Conservation (phyloP, 2,329 filamentous ascomycete genomes). For the Colletotrichum magnum region DNA sequence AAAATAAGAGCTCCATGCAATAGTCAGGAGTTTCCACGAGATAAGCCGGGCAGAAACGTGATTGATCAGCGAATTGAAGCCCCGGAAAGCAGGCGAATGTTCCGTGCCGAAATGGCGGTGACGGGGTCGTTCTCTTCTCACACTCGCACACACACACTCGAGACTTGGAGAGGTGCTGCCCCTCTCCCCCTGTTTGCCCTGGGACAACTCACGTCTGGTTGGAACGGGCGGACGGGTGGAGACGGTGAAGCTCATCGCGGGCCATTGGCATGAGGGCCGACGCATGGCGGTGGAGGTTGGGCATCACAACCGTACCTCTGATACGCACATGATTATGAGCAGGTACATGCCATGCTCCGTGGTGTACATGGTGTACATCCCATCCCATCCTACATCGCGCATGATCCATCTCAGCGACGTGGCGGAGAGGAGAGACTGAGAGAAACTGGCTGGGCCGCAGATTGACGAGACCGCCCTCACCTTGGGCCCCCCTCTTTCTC, state of each 20-base stretch:
- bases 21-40: slow-evolving; percentile 17
- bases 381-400: slow-evolving; percentile 22
- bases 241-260: slow-evolving; percentile 24
- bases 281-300: slow-evolving; percentile 42
- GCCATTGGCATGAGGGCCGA: slow-evolving; percentile 36
- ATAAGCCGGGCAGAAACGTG: slow-evolving; percentile 2
- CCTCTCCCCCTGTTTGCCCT: slow-evolving; percentile 16
- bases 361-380: background rate
- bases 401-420: slow-evolving; percentile 40
- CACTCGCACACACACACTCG: slow-evolving; percentile 26
- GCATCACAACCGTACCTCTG: slow-evolving; percentile 21
- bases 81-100: slow-evolving; percentile 36
- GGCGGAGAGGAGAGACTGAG: slow-evolving; percentile 28
- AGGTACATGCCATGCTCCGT: no score
- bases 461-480: slow-evolving; percentile 32
- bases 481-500: background rate
- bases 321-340: no score
- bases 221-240: slow-evolving; percentile 35
- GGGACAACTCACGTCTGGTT: slow-evolving; percentile 37
- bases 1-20: background rate
- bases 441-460: slow-evolving; percentile 15
- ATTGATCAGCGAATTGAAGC: slow-evolving; percentile 31
- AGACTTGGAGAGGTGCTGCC: background rate
- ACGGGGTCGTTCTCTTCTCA: slow-evolving; percentile 19
- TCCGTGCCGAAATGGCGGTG: slow-evolving; percentile 41